These are phyloP conservation scores for Polygonum maritimum DNA, from an alignment of 148 eudicot species.

Conservation along the genomic window DNA sequence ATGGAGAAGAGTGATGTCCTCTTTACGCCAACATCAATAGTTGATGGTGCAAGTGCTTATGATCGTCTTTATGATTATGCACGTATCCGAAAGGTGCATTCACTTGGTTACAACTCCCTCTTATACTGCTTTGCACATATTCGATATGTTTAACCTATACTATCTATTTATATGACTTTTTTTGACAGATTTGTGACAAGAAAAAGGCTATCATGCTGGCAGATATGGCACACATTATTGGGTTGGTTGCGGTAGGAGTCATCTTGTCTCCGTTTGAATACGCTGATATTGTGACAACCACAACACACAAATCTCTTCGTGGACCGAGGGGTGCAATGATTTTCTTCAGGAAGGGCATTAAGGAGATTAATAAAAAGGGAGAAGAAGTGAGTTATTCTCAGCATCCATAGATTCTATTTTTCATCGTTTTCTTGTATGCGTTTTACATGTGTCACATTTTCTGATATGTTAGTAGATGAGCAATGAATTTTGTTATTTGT, in stretches of 20 bases:
- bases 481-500: neutral
- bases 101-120: neutral
- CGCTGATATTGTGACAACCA: conserved; percentile 42
- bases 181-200: conserved; percentile 72
- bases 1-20: conserved; percentile 93
- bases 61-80: conserved; percentile 90
- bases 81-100: conserved; percentile 77
- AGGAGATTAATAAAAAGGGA: conserved; percentile 46
- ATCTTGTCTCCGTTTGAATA: conserved; percentile 73
- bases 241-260: conserved; percentile 86
- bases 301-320: conserved; percentile 57
- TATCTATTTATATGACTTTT: neutral
- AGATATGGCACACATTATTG: conserved; percentile 98
- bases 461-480: too few species aligned
- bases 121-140: neutral
- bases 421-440: neutral
- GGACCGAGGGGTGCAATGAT: conserved; percentile 71
- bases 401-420: neutral
- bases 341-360: conserved; percentile 53
- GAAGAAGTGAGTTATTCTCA: conserved; percentile 23
- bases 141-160: conserved; percentile 1
- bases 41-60: conserved; percentile 98
- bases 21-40: conserved; percentile 87
- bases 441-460: neutral
- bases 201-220: conserved; percentile 87